Conservation (phyloP, 371 early-diverging fungal species). For the Syncephalastrum racemosum region DNA sequence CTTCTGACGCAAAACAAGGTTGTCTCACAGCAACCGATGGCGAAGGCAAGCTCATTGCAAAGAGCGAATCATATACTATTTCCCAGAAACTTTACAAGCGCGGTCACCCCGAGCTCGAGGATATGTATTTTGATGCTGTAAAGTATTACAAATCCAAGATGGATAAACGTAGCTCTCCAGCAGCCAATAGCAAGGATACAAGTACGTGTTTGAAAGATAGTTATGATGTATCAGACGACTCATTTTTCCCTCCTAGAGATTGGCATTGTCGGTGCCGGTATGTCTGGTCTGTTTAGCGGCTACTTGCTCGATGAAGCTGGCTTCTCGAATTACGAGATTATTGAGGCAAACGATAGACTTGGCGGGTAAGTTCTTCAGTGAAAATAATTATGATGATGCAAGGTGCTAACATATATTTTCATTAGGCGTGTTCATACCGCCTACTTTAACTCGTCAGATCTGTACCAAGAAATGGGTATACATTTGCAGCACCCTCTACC, state of each 20-base stretch:
- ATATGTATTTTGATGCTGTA: slow-evolving; percentile 34
- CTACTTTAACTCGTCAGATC: slow-evolving; percentile 22
- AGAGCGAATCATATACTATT: slow-evolving; percentile 17
- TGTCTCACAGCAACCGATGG: slow-evolving; percentile 23
- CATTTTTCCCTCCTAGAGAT: slow-evolving; percentile 14
- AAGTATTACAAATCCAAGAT: slow-evolving; percentile 23
- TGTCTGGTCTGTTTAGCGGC: slow-evolving; percentile 34
- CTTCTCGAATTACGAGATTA: slow-evolving; percentile 32
- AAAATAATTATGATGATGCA: background rate
- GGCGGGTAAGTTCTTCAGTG: slow-evolving; percentile 21
- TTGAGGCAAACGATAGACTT: slow-evolving; percentile 30
- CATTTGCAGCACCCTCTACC: too few species aligned
- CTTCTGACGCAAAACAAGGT: slow-evolving; percentile 15
- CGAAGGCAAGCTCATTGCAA: slow-evolving; percentile 17
- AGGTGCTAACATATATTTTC: background rate
- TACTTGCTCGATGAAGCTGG: slow-evolving; percentile 31
- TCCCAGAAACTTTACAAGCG: slow-evolving; percentile 20
- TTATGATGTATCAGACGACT: background rate
- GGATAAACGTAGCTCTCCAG: slow-evolving; percentile 16
- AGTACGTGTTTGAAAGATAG: slow-evolving; percentile 1
- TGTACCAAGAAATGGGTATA: slow-evolving; percentile 35
- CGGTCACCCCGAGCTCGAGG: slow-evolving; percentile 28
- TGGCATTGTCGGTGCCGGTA: slow-evolving; percentile 39
- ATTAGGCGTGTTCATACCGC: slow-evolving; percentile 33
- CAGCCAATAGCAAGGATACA: slow-evolving; percentile 19